A percentile compares a stretch with the other conserved stretches of the same genome.
Conservation (phyloP, 164 flowering plant species). For the Liquidambar formosana region DNA sequence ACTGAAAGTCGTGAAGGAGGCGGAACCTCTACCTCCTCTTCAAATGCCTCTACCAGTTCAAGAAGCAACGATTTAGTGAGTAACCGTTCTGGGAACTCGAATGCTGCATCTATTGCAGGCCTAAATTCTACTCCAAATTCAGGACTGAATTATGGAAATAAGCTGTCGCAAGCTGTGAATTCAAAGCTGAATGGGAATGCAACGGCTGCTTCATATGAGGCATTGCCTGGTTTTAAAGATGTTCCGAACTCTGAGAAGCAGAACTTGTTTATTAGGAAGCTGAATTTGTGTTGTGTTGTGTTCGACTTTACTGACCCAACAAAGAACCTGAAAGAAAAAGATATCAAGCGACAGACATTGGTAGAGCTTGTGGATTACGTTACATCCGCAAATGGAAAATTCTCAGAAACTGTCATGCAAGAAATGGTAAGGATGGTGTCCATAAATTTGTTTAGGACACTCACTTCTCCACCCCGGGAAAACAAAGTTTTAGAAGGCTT, state of each 20-base stretch:
- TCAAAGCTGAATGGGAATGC: constrained; percentile 40
- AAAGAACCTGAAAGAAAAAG: constrained; percentile 53
- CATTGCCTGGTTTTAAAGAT: constrained; percentile 54
- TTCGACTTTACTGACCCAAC: constrained; percentile 56
- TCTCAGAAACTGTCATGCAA: constrained; percentile 46
- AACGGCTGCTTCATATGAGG: constrained; percentile 34
- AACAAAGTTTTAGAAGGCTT: constrained; percentile 47
- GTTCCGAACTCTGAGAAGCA: constrained; percentile 57
- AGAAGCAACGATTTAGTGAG: constrained; percentile 21
- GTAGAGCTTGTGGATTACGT: constrained; percentile 55
- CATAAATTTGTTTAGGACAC: constrained; percentile 44
- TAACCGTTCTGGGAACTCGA: constrained; percentile 22
- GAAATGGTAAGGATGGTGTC: constrained; percentile 53
- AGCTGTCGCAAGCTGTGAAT: constrained; percentile 30
- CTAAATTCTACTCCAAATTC: constrained; percentile 18
- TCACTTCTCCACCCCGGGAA: constrained; percentile 47
- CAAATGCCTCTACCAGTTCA: constrained; percentile 30
- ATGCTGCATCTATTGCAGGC: constrained; percentile 18
- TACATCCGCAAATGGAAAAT: constrained; percentile 49
- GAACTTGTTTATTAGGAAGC: constrained; percentile 45
- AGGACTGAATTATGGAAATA: constrained; percentile 31
- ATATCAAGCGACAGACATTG: constrained; percentile 50
- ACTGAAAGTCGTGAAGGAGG: constrained; percentile 30
- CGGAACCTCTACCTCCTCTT: constrained; percentile 27
- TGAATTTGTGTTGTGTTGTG: constrained; percentile 43